These are phyloP conservation scores for Starmerella vitae DNA, from an alignment of 805 yeast genomes.

Conservation along the genomic window DNA sequence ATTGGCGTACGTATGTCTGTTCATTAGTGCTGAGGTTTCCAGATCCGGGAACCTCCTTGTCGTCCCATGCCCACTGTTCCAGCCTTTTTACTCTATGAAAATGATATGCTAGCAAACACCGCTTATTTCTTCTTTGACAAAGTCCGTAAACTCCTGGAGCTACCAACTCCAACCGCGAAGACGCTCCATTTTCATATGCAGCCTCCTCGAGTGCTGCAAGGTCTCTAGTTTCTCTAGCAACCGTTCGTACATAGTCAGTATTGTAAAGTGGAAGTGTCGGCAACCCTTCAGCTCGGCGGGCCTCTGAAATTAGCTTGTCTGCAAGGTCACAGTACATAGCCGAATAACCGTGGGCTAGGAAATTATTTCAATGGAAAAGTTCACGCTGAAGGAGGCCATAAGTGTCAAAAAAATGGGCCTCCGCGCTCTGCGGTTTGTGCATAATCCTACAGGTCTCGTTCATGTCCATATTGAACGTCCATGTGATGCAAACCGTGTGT, in stretches of 20 bases:
- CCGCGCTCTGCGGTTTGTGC: slow-evolving; percentile 61
- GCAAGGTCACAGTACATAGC: slow-evolving; percentile 90
- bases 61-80: slow-evolving; percentile 58
- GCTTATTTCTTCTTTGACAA: slow-evolving; percentile 73
- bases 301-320: slow-evolving; percentile 68
- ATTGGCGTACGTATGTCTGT: slow-evolving; percentile 59
- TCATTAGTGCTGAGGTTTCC: slow-evolving; percentile 59
- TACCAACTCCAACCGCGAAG: slow-evolving; percentile 25
- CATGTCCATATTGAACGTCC: slow-evolving; percentile 72
- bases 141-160: slow-evolving; percentile 50
- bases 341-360: background rate
- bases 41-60: slow-evolving; percentile 24
- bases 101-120: slow-evolving; percentile 80
- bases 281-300: slow-evolving; percentile 59
- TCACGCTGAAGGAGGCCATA: slow-evolving; percentile 45
- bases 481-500: slow-evolving; percentile 74
- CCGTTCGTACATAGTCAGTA: slow-evolving; percentile 52
- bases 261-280: slow-evolving; percentile 58
- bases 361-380: slow-evolving; percentile 38
- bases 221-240: slow-evolving; percentile 52
- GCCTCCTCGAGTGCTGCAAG: slow-evolving; percentile 30
- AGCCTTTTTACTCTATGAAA: slow-evolving; percentile 53
- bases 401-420: slow-evolving; percentile 72
- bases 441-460: slow-evolving; percentile 54
- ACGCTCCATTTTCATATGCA: slow-evolving; percentile 5